phyloP scores from a whole-genome alignment of 371 early-diverging fungal species.

The Mortierella sp. region DNA sequence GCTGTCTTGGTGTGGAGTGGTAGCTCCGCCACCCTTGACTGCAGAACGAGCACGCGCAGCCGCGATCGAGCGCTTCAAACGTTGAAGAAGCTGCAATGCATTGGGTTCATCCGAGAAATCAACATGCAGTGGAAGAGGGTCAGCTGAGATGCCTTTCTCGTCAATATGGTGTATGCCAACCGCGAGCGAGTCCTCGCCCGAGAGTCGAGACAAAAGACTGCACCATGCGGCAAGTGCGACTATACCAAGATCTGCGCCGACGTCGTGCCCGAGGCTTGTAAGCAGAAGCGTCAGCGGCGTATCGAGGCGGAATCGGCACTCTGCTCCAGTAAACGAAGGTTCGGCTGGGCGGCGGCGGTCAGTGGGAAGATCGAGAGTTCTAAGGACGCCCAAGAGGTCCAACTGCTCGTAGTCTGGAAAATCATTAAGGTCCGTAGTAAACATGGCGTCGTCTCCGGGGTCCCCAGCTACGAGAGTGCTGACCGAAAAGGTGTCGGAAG shows the following conservation, averaged over 20 bases:
- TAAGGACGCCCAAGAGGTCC: no score
- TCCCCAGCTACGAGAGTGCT: no score
- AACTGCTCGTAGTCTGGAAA: no score
- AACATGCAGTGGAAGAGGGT: not conserved
- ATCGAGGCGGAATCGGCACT: not conserved
- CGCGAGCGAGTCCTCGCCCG: constrained; percentile 21
- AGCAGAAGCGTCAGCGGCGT: constrained; percentile 56
- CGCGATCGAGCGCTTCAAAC: not conserved
- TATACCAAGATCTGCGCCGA: constrained; percentile 40
- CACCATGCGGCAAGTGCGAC: constrained; percentile 13
- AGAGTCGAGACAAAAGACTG: constrained; percentile 35
- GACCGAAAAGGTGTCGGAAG: no score
- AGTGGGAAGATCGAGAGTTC: constrained; percentile 5
- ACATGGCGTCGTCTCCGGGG: no score
- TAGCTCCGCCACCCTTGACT: no score
- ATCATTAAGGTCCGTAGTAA: no score
- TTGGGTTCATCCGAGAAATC: constrained; percentile 1
- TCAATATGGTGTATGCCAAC: not conserved
- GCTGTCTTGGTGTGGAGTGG: not conserved
- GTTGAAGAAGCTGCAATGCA: not conserved
- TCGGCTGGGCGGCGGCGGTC: constrained; percentile 30
- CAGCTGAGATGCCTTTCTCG: not conserved
- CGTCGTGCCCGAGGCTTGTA: constrained; percentile 61
- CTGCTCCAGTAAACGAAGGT: constrained; percentile 44
- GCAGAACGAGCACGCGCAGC: not conserved